A percentile compares a stretch with the other conserved stretches of the same genome.
Conservation (phyloP, 768 basidiomycete species). For the Sporobolomyces pararoseus region DNA sequence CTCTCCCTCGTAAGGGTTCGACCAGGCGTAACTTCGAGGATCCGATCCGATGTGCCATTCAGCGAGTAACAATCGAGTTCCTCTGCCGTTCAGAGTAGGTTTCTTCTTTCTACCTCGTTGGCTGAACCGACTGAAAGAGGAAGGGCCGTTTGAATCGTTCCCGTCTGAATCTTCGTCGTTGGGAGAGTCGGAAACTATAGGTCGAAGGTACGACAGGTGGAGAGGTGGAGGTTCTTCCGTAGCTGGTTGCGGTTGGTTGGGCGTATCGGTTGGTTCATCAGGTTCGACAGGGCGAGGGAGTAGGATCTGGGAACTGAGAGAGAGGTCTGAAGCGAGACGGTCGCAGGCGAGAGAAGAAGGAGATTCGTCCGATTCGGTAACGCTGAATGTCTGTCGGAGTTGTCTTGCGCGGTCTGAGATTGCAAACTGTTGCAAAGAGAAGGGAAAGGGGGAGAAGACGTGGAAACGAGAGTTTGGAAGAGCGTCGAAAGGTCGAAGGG, state of each 20-base stretch:
- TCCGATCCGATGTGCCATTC: constrained; percentile 40
- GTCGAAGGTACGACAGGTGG: constrained; percentile 32
- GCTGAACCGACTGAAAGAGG: too few relatives aligned
- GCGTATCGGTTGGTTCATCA: constrained; percentile 25
- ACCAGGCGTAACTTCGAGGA: constrained; percentile 32
- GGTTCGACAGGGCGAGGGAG: constrained; percentile 27
- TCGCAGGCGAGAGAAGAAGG: constrained; percentile 2
- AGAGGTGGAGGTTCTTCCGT: constrained; percentile 20
- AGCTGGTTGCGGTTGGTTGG: constrained; percentile 32
- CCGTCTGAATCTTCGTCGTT: background rate
- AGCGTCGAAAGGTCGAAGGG: background rate
- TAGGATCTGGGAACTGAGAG: constrained; percentile 6
- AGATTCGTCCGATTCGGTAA: background rate
- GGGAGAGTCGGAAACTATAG: background rate
- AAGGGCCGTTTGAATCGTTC: background rate
- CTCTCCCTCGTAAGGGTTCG: constrained; percentile 38
- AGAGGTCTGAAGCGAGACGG: background rate
- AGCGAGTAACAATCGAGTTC: constrained; percentile 26
- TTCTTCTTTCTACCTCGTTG: background rate
- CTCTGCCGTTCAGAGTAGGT: constrained; percentile 8
- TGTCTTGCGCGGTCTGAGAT: background rate
- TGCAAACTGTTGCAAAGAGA: background rate
- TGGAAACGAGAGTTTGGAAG: constrained; percentile 1
- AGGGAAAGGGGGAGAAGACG: background rate
- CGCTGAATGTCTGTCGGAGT: background rate